Base-by-base conservation (phyloP, 768 basidiomycete genomes). In the Boletus sp. region DNA sequence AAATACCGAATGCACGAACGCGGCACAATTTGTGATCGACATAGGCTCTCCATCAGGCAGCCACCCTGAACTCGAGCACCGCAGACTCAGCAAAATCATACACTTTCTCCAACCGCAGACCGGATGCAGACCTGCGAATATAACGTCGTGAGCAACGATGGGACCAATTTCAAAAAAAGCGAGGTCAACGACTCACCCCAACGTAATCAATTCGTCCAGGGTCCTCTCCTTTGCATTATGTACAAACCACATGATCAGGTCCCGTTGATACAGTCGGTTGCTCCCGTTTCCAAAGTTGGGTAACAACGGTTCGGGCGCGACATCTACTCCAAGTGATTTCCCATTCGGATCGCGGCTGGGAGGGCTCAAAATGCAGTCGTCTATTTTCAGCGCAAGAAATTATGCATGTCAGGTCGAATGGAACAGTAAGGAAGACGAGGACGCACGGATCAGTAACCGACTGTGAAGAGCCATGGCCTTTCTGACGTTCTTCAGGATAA, bases 251-350 rank as follows among this genome's bases (percentile, higher is more conserved):
- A 82, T 80, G 50, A 72, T 75, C 39, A 82, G 47, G 54, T 83
- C 81, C 47, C 75, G 75, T 33, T 77, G 66, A 57, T 81, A 81
- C 30, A 68, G 67, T 5, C 75, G 65, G 36, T 76, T 64, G 44
- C 67, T 69, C 2, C 77, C 80, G 8, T 74, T 70, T 15, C 79
- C 80, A 50, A 75, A 81, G 62, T 81, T 81, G 6, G 80, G 73
- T 2, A 82, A 69, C 48, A 83, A 65, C 0, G 79, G 81, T 51
- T 75, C 73, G 0, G 79, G 80, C 1, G 77, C 79, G 57, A 62
- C 44, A 9, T 67, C 66, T 68, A 59, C 44, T 37, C 55, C 58
- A 37, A 48, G 55, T 5, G 53, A 55, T 4, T 55, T 51, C 3
- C 46, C 41, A 30, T 32, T 55, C 8, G 51, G 42, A 20, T 56